These are phyloP conservation scores for Coprinopsis strossmayeri DNA, from an alignment of 768 basidiomycete genomes.

Conservation along the genomic window DNA sequence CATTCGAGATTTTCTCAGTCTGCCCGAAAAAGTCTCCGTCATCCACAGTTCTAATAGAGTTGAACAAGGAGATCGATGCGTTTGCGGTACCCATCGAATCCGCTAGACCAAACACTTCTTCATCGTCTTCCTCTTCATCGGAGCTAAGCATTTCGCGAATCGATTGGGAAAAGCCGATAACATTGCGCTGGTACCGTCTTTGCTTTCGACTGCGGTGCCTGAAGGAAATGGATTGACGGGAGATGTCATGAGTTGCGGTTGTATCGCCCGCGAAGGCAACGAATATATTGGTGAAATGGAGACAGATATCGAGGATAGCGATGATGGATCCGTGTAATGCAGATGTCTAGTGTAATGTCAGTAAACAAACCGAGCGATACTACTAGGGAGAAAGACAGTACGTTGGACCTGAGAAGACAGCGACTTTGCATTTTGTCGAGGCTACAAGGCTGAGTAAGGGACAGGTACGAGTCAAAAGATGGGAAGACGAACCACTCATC, in stretches of 20 bases:
- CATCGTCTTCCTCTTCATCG: conserved; percentile 40
- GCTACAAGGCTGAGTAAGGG: conserved; percentile 25
- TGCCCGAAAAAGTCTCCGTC: conserved; percentile 43
- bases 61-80: conserved; percentile 33
- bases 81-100: conserved; percentile 11
- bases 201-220: conserved; percentile 60
- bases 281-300: conserved; percentile 65
- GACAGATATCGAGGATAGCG: conserved; percentile 65
- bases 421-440: conserved; percentile 52
- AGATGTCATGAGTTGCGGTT: conserved; percentile 52
- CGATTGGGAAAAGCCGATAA: conserved; percentile 54
- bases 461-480: not conserved
- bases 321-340: conserved; percentile 60
- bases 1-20: conserved; percentile 58
- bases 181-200: conserved; percentile 45
- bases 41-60: conserved; percentile 26
- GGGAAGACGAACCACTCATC: conserved; percentile 53
- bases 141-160: conserved; percentile 33
- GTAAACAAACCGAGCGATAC: not conserved
- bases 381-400: conserved; percentile 20
- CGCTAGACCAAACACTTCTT: conserved; percentile 17
- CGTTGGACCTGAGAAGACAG: conserved; percentile 60
- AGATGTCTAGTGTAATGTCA: conserved; percentile 44
- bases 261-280: conserved; percentile 53
- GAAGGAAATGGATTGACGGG: conserved; percentile 42